Conservation (phyloP, 108 stramenopile genomes). For the Fragilariopsis cylindrus region DNA sequence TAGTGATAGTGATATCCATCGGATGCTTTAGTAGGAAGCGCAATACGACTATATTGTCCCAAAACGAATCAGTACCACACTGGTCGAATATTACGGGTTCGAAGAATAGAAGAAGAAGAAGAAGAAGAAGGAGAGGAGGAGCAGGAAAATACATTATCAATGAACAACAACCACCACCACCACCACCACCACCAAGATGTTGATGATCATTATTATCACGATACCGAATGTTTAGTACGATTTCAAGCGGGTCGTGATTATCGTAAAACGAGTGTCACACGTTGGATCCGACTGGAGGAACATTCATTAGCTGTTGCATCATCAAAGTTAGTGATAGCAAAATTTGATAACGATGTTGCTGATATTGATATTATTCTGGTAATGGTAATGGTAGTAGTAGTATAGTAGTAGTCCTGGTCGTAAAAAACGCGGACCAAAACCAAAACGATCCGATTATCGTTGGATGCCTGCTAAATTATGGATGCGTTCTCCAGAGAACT, state of each 20-base stretch:
- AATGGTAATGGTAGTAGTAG: background rate
- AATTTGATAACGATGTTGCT: background rate
- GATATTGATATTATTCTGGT: background rate
- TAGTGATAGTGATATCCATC: background rate
- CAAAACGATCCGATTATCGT: background rate
- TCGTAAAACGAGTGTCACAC: slow-evolving; percentile 55
- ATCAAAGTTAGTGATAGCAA: slow-evolving; percentile 42
- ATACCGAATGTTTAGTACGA: slow-evolving; percentile 67
- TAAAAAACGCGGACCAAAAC: slow-evolving; percentile 10
- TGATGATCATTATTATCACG: slow-evolving; percentile 2
- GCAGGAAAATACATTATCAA: too few relatives aligned
- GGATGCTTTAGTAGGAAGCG: slow-evolving; percentile 60
- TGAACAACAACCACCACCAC: too few relatives aligned
- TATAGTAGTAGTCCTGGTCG: background rate
- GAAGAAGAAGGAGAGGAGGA: background rate
- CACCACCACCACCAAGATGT: background rate
- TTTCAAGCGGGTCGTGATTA: slow-evolving; percentile 61
- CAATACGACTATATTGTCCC: slow-evolving; percentile 63
- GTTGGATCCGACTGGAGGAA: slow-evolving; percentile 80
- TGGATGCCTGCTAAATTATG: slow-evolving; percentile 68
- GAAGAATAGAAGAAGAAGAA: background rate
- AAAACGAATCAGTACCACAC: slow-evolving; percentile 66
- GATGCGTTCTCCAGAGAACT: slow-evolving; percentile 67
- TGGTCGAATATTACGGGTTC: slow-evolving; percentile 68
- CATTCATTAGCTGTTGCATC: slow-evolving; percentile 66